Percentiles rank a stretch among this genome's conserved stretches.
Evolutionary conservation across 2,329 filamentous ascomycete species (phyloP).

Genomic region (Alternaria metachromatica): DNA sequence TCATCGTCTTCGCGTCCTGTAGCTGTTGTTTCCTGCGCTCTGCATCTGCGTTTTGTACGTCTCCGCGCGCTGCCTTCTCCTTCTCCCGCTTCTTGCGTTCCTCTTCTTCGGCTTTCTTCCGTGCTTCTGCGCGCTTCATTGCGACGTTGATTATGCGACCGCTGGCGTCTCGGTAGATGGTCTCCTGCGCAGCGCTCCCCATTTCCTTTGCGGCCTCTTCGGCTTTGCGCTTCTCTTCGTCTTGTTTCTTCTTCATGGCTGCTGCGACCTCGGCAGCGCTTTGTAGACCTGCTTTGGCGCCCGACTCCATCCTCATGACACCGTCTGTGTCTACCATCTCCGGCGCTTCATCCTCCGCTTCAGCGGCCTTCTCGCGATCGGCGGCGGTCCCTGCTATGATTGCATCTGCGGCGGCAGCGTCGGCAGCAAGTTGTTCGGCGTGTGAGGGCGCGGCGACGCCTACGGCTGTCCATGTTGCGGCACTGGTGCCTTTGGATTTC

Average conservation of each 20-base stretch:
- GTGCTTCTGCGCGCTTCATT: conserved; percentile 86
- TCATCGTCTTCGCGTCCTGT: conserved; percentile 82
- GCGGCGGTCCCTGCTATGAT: conserved; percentile 76
- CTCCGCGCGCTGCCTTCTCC: conserved; percentile 76
- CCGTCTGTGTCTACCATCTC: conserved; percentile 47
- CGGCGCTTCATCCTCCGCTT: conserved; percentile 54
- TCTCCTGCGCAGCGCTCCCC: conserved; percentile 64
- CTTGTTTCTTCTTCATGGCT: conserved; percentile 66
- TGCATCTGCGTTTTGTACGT: conserved; percentile 78
- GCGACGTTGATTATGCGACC: conserved; percentile 92
- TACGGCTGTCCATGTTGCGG: conserved; percentile 71
- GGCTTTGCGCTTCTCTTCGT: conserved; percentile 63
- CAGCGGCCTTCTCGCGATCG: conserved; percentile 60
- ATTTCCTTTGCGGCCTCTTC: conserved; percentile 48
- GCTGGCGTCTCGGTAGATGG: conserved; percentile 93
- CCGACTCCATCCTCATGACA: conserved; percentile 78
- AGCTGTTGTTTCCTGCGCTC: conserved; percentile 70
- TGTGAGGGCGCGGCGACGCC: conserved; percentile 59
- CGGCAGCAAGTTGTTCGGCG: conserved; percentile 70
- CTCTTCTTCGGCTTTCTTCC: conserved; percentile 77
- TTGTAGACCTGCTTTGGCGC: conserved; percentile 86
- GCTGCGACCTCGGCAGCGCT: conserved; percentile 74
- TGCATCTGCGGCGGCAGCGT: conserved; percentile 75
- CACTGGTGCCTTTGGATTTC: conserved; percentile 52
- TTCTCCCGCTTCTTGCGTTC: conserved; percentile 69